Base-by-base conservation (phyloP, 2,329 filamentous ascomycete species). In the Pleoardoris graminearum region DNA sequence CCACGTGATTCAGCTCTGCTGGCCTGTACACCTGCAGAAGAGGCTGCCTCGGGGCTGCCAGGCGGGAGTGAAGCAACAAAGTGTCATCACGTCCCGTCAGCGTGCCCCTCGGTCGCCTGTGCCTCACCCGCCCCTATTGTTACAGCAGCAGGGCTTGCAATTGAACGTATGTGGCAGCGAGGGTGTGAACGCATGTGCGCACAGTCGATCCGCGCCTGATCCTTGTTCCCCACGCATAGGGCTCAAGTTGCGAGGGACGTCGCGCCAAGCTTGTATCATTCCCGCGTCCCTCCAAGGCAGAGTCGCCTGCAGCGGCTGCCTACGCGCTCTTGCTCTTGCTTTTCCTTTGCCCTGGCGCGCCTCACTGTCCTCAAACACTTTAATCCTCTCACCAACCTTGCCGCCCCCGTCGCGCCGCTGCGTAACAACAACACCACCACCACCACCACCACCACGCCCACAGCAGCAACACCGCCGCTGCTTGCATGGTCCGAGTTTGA, bases 231-330 rank as follows among this genome's bases (percentile, higher is more conserved):
- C 59, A 58, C 44, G 27, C 16, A 23, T 50, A 53, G 49, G 52
- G 59, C n/a, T n/a, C n/a, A n/a, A n/a, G n/a, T n/a, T n/a, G n/a
- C n/a, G n/a, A n/a, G 36, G 10, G 29, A 11, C 57, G 54, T 53
- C 53, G 54, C 57, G 42, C 55, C 59, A 53, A 59, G 58, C 39
- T 55, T 57, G 55, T 53, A 53, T 58, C 56, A 35, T 55, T 59
- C 55, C 56, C 53, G 47, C 54, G 52, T 50, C 35, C 27, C 47
- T 37, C 37, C 46, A 21, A 23, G 39, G 55, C 57, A 55, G 52
- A 55, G 57, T 60, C 57, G 60, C 62, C 41, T 37, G 41, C 38
- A 55, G 59, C 62, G 55, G 53, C 58, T 51, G 60, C 58, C 61
- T 37, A 32, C 30, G 41, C 51, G 44, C 48, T 50, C 22, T 17